These are phyloP conservation scores for Cystobasidium pallidum DNA, from an alignment of 1,284 basidiomycete genomes.

Conservation along the genomic window DNA sequence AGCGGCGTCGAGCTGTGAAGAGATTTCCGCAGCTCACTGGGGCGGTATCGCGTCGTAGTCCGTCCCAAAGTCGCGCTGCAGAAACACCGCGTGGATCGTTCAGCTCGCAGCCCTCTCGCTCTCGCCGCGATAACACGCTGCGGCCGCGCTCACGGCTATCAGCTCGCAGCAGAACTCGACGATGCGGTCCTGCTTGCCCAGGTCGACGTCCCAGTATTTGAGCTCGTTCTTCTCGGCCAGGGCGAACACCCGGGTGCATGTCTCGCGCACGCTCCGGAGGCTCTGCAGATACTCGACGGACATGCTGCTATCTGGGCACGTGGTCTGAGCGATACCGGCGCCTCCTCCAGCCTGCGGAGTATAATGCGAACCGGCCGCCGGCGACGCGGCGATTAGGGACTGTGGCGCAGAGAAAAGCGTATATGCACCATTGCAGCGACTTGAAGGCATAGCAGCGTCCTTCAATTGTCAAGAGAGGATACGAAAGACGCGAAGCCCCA, in stretches of 20 bases:
- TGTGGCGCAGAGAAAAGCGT: too few relatives aligned
- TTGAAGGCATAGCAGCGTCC: too few relatives aligned
- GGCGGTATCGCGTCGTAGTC: slow-evolving; percentile 75
- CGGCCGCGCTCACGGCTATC: slow-evolving; percentile 68
- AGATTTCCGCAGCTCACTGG: slow-evolving; percentile 61
- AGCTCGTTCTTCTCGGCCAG: slow-evolving; percentile 73
- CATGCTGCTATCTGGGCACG: slow-evolving; percentile 4
- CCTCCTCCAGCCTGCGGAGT: neutral
- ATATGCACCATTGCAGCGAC: too few relatives aligned
- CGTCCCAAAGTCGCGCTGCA: slow-evolving; percentile 77
- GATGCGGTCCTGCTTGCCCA: slow-evolving; percentile 70
- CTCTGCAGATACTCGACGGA: slow-evolving; percentile 71
- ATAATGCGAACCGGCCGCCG: too few relatives aligned
- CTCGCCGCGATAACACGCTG: slow-evolving; percentile 1
- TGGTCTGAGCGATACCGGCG: neutral
- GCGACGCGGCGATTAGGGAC: too few relatives aligned
- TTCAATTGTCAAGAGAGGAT: too few relatives aligned
- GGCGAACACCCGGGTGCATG: slow-evolving; percentile 75
- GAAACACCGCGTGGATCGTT: neutral
- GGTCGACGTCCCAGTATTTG: slow-evolving; percentile 83
- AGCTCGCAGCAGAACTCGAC: slow-evolving; percentile 80
- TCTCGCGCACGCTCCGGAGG: slow-evolving; percentile 81
- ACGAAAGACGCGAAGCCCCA: too few relatives aligned
- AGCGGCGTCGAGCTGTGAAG: too few relatives aligned
- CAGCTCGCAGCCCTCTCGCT: neutral